phyloP scores from a whole-genome alignment of 768 basidiomycete genomes.

The Amanita rubescens region DNA sequence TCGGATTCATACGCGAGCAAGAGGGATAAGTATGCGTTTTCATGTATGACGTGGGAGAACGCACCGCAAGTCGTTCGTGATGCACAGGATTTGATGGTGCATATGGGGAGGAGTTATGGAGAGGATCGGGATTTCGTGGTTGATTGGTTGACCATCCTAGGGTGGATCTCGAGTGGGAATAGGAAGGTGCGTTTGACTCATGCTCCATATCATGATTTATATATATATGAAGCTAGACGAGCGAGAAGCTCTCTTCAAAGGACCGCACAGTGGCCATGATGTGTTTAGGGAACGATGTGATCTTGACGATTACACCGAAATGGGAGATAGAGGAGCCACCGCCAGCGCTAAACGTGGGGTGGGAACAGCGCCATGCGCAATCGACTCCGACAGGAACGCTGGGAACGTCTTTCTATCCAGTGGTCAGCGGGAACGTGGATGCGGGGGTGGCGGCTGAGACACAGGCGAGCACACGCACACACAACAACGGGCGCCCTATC shows the following conservation, averaged over 20 bases:
- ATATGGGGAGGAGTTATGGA: constrained; percentile 1
- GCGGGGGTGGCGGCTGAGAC: too few species aligned
- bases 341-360: too few species aligned
- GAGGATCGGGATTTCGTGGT: constrained; percentile 7
- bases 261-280: constrained; percentile 23
- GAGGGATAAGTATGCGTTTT: constrained; percentile 1
- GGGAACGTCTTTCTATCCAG: too few species aligned
- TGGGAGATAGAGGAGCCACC: constrained; percentile 11
- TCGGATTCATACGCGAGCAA: not conserved
- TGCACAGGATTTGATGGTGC: constrained; percentile 1
- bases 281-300: constrained; percentile 31
- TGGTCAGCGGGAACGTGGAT: too few species aligned
- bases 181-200: constrained; percentile 23
- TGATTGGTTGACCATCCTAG: constrained; percentile 23
- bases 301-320: constrained; percentile 23
- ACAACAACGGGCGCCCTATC: too few species aligned
- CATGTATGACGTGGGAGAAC: not conserved
- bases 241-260: constrained; percentile 19
- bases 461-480: too few species aligned
- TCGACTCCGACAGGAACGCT: too few species aligned
- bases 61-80: not conserved
- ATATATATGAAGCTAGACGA: constrained; percentile 12
- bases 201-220: not conserved
- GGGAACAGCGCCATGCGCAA: too few species aligned
- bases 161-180: constrained; percentile 35